These are phyloP conservation scores for Pseudoscleropodium purum DNA, from an alignment of 225 moss, liverwort and hornwort genomes.

Conservation along the genomic window DNA sequence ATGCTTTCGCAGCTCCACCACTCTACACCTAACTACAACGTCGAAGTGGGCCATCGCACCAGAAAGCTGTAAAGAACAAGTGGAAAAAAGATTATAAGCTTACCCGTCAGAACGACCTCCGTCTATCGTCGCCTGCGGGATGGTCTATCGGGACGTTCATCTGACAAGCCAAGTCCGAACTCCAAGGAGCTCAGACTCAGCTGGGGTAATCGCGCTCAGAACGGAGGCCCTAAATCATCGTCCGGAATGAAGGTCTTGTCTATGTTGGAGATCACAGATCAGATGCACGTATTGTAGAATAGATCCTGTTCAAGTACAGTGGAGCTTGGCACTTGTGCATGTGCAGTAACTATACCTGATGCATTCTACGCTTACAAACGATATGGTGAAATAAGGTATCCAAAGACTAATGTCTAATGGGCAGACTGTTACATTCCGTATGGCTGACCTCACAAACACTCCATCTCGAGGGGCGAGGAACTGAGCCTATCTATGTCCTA, in stretches of 20 bases:
- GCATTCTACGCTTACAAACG: not conserved
- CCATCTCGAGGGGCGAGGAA: not conserved
- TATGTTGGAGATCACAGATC: not conserved
- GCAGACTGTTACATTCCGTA: not conserved
- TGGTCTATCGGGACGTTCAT: not conserved
- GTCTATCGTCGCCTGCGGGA: not conserved
- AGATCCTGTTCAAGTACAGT: not conserved
- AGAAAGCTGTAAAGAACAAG: not conserved
- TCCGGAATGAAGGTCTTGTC: not conserved
- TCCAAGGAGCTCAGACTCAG: not conserved
- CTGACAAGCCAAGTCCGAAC: not conserved
- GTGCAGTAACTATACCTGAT: not conserved
- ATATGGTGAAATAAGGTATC: not conserved
- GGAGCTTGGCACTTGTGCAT: fast-evolving
- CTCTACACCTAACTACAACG: not conserved
- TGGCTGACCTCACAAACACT: not conserved
- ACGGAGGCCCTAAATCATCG: too few relatives aligned
- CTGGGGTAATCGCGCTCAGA: not conserved
- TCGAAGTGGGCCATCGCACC: too few relatives aligned
- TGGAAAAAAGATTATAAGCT: too few relatives aligned
- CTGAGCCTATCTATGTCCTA: not conserved
- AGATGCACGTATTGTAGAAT: too few relatives aligned
- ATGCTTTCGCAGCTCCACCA: fast-evolving
- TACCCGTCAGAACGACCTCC: not conserved
- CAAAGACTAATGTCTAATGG: not conserved